Evolutionary conservation across 2,329 filamentous ascomycete species (phyloP).

Genomic region (Monosporascus sp.): DNA sequence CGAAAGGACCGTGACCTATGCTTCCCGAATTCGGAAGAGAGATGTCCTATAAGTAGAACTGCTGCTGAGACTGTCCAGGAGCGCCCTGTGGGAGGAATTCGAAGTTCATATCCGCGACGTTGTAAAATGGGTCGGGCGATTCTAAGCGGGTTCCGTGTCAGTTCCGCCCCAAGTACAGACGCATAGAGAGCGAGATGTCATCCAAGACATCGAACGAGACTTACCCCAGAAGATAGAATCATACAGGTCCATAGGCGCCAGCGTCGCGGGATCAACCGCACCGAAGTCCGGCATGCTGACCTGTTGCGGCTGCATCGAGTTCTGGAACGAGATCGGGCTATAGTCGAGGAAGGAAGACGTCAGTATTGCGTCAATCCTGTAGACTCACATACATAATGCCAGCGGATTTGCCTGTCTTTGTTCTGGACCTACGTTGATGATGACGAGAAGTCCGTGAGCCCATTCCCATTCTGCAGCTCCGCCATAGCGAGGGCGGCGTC

Average conservation of each 20-base stretch:
- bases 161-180: neutral
- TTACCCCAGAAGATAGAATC: constrained; percentile 64
- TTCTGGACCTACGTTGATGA: constrained; percentile 13
- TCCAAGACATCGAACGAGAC: constrained; percentile 22
- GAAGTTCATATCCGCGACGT: constrained; percentile 53
- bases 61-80: constrained; percentile 50
- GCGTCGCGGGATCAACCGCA: constrained; percentile 48
- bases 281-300: constrained; percentile 38
- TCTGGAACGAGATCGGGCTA: constrained; percentile 14
- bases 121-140: constrained; percentile 55
- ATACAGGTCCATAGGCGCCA: constrained; percentile 63
- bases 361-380: too few species aligned
- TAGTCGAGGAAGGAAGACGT: too few species aligned
- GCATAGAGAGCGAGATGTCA: neutral
- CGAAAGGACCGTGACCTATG: too few species aligned
- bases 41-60: constrained; percentile 46
- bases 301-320: constrained; percentile 27
- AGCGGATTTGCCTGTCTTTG: neutral
- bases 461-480: constrained; percentile 55
- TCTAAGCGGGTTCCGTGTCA: constrained; percentile 30
- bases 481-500: constrained; percentile 61
- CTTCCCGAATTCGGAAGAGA: too few species aligned
- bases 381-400: too few species aligned
- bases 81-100: constrained; percentile 56
- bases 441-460: constrained; percentile 40